phyloP scores from a whole-genome alignment of 2,329 filamentous ascomycete genomes.

The Exophiala spinifera region DNA sequence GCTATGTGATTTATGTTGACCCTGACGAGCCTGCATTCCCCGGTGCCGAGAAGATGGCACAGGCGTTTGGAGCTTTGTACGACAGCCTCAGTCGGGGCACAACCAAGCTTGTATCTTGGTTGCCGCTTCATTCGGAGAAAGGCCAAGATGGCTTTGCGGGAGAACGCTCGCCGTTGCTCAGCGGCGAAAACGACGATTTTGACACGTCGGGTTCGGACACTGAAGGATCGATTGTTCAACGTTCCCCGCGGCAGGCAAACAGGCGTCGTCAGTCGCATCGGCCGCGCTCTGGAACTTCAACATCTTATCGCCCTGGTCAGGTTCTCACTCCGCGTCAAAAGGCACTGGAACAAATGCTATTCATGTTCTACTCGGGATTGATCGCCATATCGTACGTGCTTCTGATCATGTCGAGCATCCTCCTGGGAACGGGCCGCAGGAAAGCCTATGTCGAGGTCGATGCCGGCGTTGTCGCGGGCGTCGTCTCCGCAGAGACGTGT shows the following conservation, averaged over 20 bases:
- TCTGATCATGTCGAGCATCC: constrained; percentile 61
- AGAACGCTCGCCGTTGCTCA: constrained; percentile 11
- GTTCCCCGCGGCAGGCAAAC: not conserved
- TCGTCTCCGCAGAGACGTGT: constrained; percentile 53
- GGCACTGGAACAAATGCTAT: constrained; percentile 54
- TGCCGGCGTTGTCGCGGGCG: constrained; percentile 66
- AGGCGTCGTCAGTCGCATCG: not conserved
- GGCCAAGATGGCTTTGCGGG: not conserved
- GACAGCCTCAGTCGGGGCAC: constrained; percentile 52
- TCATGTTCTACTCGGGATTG: constrained; percentile 52
- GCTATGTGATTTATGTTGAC: constrained; percentile 72
- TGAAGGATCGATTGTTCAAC: constrained; percentile 9
- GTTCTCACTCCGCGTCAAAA: constrained; percentile 36
- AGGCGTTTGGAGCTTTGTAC: constrained; percentile 50
- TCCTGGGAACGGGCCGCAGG: constrained; percentile 66
- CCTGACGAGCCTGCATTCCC: constrained; percentile 64
- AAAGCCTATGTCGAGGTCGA: constrained; percentile 70
- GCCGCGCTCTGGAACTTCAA: not conserved
- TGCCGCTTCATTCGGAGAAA: constrained; percentile 1
- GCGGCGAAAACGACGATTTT: constrained; percentile 5
- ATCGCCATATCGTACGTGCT: constrained; percentile 62
- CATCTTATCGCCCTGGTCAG: constrained; percentile 6
- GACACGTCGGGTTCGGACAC: constrained; percentile 25
- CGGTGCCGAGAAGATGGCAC: constrained; percentile 60
- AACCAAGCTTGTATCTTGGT: constrained; percentile 15